These are phyloP conservation scores for Petunia secreta DNA, from an alignment of 257 asterid species.

Conservation along the genomic window DNA sequence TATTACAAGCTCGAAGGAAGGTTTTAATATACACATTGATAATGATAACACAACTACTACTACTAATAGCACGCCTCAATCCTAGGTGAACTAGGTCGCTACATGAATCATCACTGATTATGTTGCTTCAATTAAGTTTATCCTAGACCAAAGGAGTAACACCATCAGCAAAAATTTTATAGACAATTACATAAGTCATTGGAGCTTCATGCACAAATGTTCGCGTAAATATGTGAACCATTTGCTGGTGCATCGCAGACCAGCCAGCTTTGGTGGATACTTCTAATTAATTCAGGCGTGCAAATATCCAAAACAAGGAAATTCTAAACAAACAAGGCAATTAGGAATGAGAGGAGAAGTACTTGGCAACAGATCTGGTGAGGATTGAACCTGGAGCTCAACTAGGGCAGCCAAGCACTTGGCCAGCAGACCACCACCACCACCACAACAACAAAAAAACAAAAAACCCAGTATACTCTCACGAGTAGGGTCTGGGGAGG, in stretches of 20 bases:
- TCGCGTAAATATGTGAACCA: background rate
- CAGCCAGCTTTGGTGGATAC: background rate
- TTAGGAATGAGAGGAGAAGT: background rate
- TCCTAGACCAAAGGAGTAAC: background rate
- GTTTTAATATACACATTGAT: too few species aligned
- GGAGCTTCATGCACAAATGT: background rate
- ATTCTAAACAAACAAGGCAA: background rate
- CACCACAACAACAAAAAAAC: too few species aligned
- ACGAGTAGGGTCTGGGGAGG: too few species aligned
- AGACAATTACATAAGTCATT: background rate
- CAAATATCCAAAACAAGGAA: background rate
- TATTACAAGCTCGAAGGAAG: background rate
- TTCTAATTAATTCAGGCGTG: background rate
- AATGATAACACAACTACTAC: too few species aligned
- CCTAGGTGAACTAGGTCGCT: too few species aligned
- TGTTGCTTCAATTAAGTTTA: background rate
- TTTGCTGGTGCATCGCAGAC: background rate
- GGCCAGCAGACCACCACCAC: too few species aligned
- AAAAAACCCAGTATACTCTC: too few species aligned
- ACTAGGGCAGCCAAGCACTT: too few species aligned
- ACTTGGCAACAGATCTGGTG: too few species aligned
- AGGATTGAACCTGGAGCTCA: too few species aligned
- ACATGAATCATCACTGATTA: background rate
- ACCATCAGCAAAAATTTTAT: too few species aligned
- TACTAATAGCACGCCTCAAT: too few species aligned